Percentiles rank a stretch among this genome's conserved stretches.
phyloP scores from a whole-genome alignment of 2,329 filamentous ascomycete genomes.

The Macroventuria anomochaeta region DNA sequence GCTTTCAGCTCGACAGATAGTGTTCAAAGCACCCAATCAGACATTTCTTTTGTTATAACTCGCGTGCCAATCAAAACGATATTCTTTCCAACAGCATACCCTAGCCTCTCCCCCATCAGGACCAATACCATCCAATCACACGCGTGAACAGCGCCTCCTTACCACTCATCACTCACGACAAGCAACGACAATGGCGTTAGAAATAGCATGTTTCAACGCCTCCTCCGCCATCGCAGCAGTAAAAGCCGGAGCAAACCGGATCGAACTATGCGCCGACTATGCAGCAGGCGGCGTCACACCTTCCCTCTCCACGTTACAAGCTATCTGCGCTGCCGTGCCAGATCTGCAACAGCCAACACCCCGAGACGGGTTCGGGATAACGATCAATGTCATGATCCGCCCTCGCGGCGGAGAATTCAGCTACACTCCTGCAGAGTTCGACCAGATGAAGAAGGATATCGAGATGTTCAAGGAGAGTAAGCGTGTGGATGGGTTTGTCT shows the following conservation, averaged over 20 bases:
- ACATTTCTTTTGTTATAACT: no score
- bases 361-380: no score
- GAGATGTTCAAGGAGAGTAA: constrained; percentile 38
- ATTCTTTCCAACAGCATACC: not conserved
- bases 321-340: no score
- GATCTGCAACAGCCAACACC: no score
- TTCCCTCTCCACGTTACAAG: constrained; percentile 32
- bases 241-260: constrained; percentile 54
- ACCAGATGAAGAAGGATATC: constrained; percentile 54
- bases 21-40: no score
- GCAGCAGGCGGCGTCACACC: constrained; percentile 54
- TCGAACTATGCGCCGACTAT: constrained; percentile 58
- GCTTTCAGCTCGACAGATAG: no score
- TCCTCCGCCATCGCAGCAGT: constrained; percentile 54
- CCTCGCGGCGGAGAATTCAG: constrained; percentile 56
- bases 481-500: constrained; percentile 58
- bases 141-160: no score
- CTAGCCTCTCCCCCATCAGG: not conserved
- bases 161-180: no score
- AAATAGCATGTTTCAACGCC: constrained; percentile 59
- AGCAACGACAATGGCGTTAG: constrained; percentile 47
- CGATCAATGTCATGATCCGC: constrained; percentile 62
- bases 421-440: constrained; percentile 53
- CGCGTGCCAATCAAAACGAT: no score
- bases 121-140: no score